Conservation (phyloP, 2,329 filamentous ascomycete species). For the Domatiomyces catenatus region DNA sequence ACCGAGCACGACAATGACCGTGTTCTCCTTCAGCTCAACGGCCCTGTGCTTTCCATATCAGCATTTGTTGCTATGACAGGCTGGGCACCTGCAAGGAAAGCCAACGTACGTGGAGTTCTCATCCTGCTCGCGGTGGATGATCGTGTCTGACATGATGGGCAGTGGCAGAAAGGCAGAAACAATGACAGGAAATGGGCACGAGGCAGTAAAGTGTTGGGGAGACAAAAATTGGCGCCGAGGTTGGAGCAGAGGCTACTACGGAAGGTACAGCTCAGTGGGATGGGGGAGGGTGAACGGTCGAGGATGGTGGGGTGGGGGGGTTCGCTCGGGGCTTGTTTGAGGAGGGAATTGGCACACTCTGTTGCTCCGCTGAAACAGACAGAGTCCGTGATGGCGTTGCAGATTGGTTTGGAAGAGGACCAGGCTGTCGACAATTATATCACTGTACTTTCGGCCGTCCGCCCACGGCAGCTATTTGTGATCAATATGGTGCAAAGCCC, state of each 20-base stretch:
- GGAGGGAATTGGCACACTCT: not conserved
- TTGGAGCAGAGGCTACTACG: constrained; percentile 15
- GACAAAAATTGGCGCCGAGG: constrained; percentile 9
- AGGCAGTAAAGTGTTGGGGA: constrained; percentile 9
- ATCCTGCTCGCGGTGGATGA: constrained; percentile 35
- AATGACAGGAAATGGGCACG: constrained; percentile 7
- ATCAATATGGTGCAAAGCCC: not conserved
- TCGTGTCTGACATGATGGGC: constrained; percentile 34
- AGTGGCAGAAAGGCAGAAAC: constrained; percentile 5
- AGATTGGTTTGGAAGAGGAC: not conserved
- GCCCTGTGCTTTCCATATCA: constrained; percentile 39
- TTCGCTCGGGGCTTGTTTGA: not conserved
- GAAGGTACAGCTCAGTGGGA: not conserved
- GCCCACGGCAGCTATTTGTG: not conserved
- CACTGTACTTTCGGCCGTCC: not conserved
- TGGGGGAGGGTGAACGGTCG: not conserved
- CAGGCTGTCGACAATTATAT: not conserved
- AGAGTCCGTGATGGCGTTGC: not conserved
- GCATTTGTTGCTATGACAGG: constrained; percentile 22
- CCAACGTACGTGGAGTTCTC: constrained; percentile 37
- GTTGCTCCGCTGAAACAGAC: not conserved
- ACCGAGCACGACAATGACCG: constrained; percentile 86
- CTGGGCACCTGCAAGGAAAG: not conserved
- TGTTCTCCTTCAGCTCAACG: constrained; percentile 97
- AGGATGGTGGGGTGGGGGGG: not conserved